phyloP scores from a whole-genome alignment of 169 alveolate genomes.

The Ichthyophthirius multifiliis region DNA sequence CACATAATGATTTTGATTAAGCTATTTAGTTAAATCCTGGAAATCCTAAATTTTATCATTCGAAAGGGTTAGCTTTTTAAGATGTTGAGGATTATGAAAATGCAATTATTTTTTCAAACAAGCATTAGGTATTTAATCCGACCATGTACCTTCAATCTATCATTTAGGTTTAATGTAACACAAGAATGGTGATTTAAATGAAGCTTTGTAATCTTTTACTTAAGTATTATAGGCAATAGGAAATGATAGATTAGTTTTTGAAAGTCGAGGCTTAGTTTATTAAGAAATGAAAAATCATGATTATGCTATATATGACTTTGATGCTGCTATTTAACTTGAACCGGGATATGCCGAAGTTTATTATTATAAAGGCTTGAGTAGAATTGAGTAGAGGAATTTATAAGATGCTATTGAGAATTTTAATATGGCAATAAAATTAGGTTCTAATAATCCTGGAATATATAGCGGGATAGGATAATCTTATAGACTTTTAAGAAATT shows the following conservation, averaged over 20 bases:
- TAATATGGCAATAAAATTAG: slow-evolving; percentile 43
- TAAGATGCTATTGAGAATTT: slow-evolving; percentile 68
- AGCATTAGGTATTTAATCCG: slow-evolving; percentile 63
- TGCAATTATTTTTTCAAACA: slow-evolving; percentile 74
- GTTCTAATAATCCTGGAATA: slow-evolving; percentile 57
- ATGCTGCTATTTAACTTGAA: slow-evolving; percentile 57
- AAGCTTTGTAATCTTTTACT: slow-evolving; percentile 69
- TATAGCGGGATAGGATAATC: slow-evolving; percentile 73
- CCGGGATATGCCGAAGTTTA: slow-evolving; percentile 60
- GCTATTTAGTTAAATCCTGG: slow-evolving; percentile 57
- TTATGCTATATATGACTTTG: slow-evolving; percentile 70
- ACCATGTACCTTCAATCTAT: slow-evolving; percentile 66
- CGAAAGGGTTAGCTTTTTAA: slow-evolving; percentile 78
- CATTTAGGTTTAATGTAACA: slow-evolving; percentile 82
- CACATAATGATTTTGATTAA: slow-evolving; percentile 67
- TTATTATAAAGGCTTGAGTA: slow-evolving; percentile 71
- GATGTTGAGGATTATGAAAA: slow-evolving; percentile 45
- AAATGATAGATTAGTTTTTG: slow-evolving; percentile 53
- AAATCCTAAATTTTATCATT: slow-evolving; percentile 70
- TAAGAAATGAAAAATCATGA: slow-evolving; percentile 76
- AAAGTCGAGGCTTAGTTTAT: slow-evolving; percentile 68
- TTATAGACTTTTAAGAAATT: slow-evolving; percentile 54
- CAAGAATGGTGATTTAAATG: slow-evolving; percentile 53
- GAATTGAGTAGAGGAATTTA: slow-evolving; percentile 47
- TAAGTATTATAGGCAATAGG: slow-evolving; percentile 52